phyloP scores from a whole-genome alignment of 2,329 filamentous ascomycete genomes.

The Corinectria fuckeliana region DNA sequence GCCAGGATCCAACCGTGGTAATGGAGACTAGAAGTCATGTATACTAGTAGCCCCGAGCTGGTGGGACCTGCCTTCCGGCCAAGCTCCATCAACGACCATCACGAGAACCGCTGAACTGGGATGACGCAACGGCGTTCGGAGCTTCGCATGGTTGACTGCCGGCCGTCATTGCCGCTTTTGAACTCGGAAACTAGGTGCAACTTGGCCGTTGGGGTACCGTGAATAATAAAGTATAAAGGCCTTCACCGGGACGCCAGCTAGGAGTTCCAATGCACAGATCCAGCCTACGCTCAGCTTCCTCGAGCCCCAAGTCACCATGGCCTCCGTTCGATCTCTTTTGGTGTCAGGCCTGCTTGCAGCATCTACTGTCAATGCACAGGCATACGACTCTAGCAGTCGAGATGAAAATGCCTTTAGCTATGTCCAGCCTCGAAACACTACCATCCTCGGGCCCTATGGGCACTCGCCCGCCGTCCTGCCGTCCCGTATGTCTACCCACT shows the following conservation, averaged over 20 bases:
- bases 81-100: constrained; percentile 16
- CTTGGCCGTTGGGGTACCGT: not conserved
- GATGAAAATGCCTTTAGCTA: constrained; percentile 44
- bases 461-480: constrained; percentile 46
- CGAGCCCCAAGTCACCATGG: constrained; percentile 26
- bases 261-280: constrained; percentile 1
- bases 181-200: not conserved
- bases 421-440: constrained; percentile 50
- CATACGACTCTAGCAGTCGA: constrained; percentile 33
- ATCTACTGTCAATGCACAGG: constrained; percentile 36
- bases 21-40: not conserved
- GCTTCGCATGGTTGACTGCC: not conserved
- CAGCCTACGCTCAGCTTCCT: constrained; percentile 11
- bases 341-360: constrained; percentile 43
- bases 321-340: constrained; percentile 44
- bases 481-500: constrained; percentile 41
- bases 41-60: constrained; percentile 1
- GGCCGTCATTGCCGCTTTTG: not conserved
- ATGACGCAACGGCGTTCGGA: constrained; percentile 24
- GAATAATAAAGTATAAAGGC: constrained; percentile 13
- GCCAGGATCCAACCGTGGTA: not conserved
- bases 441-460: constrained; percentile 48
- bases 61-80: too few relatives aligned
- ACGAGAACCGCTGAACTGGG: too few relatives aligned
- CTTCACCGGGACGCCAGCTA: constrained; percentile 4